Evolutionary conservation across 2,329 filamentous ascomycete genomes (phyloP).

Genomic region (Knoxdaviesia capensis): DNA sequence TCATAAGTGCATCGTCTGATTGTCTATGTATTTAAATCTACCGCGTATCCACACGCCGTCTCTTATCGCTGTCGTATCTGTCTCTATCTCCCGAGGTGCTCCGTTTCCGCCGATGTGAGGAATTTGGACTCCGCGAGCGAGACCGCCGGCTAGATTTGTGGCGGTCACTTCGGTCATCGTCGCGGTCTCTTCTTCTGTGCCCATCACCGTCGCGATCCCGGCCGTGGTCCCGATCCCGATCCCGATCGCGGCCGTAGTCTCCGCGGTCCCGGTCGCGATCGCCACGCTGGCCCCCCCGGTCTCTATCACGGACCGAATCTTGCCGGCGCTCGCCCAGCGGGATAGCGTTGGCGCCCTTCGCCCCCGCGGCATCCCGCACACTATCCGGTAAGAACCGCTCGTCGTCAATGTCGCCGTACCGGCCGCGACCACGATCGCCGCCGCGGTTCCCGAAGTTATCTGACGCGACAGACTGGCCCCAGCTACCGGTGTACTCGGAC

Average conservation of each 20-base stretch:
- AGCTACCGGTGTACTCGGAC: slow-evolving; percentile 75
- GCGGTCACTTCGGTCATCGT: slow-evolving; percentile 13
- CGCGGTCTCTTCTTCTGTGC: slow-evolving; percentile 13
- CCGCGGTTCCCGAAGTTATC: slow-evolving; percentile 15
- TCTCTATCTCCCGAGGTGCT: slow-evolving; percentile 34
- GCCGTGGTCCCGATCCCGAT: slow-evolving; percentile 12
- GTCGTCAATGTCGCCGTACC: slow-evolving; percentile 23
- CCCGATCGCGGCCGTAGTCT: slow-evolving; percentile 11
- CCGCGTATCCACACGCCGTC: slow-evolving; percentile 30
- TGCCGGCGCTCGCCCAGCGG: slow-evolving; percentile 43
- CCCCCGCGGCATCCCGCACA: slow-evolving; percentile 22
- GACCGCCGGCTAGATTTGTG: slow-evolving; percentile 26
- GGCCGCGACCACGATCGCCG: slow-evolving; percentile 6
- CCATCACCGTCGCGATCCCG: slow-evolving; percentile 12
- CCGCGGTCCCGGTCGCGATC: slow-evolving; percentile 19
- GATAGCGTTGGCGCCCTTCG: slow-evolving; percentile 49
- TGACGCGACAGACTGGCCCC: slow-evolving; percentile 35
- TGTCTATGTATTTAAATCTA: slow-evolving; percentile 7
- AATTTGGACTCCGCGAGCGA: slow-evolving; percentile 26
- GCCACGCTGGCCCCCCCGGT: slow-evolving; percentile 5
- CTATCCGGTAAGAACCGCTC: slow-evolving; percentile 50
- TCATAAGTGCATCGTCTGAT: slow-evolving; percentile 1
- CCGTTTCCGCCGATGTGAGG: slow-evolving; percentile 31
- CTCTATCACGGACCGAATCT: slow-evolving; percentile 9
- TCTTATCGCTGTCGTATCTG: slow-evolving; percentile 37